phyloP scores from a whole-genome alignment of 169 alveolate genomes.

The Cryptosporidium tyzzeri region DNA sequence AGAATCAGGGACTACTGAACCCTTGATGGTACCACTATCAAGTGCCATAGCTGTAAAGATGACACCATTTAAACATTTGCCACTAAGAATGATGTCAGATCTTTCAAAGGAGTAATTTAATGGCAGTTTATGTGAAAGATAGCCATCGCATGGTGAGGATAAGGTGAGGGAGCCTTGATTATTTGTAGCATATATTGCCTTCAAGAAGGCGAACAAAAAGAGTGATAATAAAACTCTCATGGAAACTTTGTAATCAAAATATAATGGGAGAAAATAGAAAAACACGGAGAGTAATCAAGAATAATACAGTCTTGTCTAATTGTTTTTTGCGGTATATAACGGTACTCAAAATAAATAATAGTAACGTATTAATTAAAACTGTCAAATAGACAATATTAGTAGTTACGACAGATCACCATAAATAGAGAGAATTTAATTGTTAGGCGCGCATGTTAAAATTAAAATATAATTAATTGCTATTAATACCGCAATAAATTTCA shows the following conservation, averaged over 20 bases:
- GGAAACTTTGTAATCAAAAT: not conserved
- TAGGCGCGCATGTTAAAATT: not conserved
- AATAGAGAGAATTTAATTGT: not conserved
- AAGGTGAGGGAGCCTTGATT: not conserved
- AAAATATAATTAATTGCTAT: not conserved
- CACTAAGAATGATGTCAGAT: conserved; percentile 38
- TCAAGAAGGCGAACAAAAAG: conserved; percentile 8
- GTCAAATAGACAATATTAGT: conserved; percentile 6
- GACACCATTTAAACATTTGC: conserved; percentile 6
- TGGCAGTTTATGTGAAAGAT: not conserved
- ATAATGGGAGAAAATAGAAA: not conserved
- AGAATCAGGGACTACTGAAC: not conserved
- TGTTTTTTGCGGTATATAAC: conserved; percentile 7
- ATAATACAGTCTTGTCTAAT: not conserved
- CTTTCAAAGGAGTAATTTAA: not conserved
- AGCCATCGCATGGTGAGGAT: conserved; percentile 17
- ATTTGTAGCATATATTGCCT: not conserved
- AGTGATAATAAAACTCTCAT: not conserved
- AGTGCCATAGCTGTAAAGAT: conserved; percentile 23
- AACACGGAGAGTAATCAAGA: not conserved
- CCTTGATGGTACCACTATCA: not conserved
- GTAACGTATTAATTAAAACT: not conserved
- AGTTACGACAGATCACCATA: not conserved
- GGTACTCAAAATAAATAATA: not conserved
- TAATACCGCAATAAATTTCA: not conserved